Evolutionary conservation across 768 basidiomycete genomes (phyloP), one percentile per base, ranked within the genome.

Genomic region (Mycena olivaceomarginata): DNA sequence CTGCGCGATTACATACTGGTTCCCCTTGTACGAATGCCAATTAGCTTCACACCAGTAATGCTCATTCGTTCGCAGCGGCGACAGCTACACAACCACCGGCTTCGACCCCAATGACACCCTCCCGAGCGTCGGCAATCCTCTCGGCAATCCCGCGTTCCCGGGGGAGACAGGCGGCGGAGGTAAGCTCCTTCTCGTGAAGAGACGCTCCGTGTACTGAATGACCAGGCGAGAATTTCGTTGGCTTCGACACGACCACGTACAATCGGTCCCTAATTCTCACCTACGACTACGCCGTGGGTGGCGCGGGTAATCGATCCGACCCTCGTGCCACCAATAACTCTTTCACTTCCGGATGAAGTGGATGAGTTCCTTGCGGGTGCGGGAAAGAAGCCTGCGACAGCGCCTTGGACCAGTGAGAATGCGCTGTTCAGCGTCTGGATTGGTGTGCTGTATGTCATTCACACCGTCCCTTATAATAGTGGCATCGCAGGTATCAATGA

Each of bases 251-350:
- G 0, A 85, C 87, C 1, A 83, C 85, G 37, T 89, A 89, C 85
- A 94, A 93, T 85, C 88, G 85, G 51, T 90, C 92, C 9, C 80
- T 88, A 18, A 70, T 92, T 53, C 85, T 92, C 79, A 92, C 92
- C 0, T 94, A 93, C 83, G 91, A 94, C 85, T 91, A 91, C 76
- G 94, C 93, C 0, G 92, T 89, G 67, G 92, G 93, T 25, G 94
- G 90, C 11, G 94, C 93, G 25, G 25, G 93, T 93, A 45, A 93
- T 94, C 76, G 89, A 94, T 78, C 85, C 90, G 12, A 87, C 80
- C 41, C 88, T 94, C 53, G 93, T 94, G 43, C 77, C 87, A 5
- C 92, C 93, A 6, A 89, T 88, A 1, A 91, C 93, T 15, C 83
- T 91, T 59, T 91, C 89, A 9, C 82, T 93, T 59, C 89, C 88